Evolutionary conservation across 352 stramenopile genomes (phyloP).

Genomic region (Phytopythium delawarense): DNA sequence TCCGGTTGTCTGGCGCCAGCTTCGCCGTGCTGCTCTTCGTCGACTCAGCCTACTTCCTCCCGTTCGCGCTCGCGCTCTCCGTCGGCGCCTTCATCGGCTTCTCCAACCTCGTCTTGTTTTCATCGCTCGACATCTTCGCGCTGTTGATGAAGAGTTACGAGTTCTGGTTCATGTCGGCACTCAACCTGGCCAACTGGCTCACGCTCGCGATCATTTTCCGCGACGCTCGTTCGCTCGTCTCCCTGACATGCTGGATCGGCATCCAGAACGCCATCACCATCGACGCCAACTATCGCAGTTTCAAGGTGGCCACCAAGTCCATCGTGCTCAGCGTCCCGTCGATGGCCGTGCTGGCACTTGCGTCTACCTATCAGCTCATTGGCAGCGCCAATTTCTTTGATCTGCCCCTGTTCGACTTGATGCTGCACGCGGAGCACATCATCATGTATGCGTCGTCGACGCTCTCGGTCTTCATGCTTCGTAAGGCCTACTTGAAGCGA

Average conservation of each 20-base stretch:
- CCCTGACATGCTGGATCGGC: constrained; percentile 17
- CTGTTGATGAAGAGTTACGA: constrained; percentile 19
- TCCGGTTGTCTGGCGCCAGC: constrained; percentile 11
- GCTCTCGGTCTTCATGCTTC: constrained; percentile 22
- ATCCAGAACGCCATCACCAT: constrained; percentile 21
- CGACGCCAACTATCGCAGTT: constrained; percentile 30
- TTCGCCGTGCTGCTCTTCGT: constrained; percentile 19
- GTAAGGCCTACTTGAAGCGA: constrained; percentile 14
- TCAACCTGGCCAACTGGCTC: constrained; percentile 28
- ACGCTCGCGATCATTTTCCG: constrained; percentile 17
- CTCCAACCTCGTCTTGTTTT: constrained; percentile 13
- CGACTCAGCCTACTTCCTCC: background rate
- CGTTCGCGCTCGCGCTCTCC: constrained; percentile 11
- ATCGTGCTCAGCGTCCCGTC: constrained; percentile 22
- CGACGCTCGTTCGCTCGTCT: constrained; percentile 17
- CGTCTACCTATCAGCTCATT: constrained; percentile 18
- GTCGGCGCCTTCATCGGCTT: constrained; percentile 9
- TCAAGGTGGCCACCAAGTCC: constrained; percentile 12
- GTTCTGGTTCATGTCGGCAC: constrained; percentile 25
- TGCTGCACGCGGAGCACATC: constrained; percentile 17
- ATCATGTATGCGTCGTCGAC: constrained; percentile 22
- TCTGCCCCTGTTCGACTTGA: constrained; percentile 4
- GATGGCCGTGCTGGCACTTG: constrained; percentile 18
- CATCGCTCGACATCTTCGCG: constrained; percentile 18
- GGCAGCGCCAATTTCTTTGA: constrained; percentile 6